Percentiles rank a stretch among this genome's conserved stretches.
Evolutionary conservation across 2,329 filamentous ascomycete species (phyloP).

Genomic region (Eurotiales sp.): DNA sequence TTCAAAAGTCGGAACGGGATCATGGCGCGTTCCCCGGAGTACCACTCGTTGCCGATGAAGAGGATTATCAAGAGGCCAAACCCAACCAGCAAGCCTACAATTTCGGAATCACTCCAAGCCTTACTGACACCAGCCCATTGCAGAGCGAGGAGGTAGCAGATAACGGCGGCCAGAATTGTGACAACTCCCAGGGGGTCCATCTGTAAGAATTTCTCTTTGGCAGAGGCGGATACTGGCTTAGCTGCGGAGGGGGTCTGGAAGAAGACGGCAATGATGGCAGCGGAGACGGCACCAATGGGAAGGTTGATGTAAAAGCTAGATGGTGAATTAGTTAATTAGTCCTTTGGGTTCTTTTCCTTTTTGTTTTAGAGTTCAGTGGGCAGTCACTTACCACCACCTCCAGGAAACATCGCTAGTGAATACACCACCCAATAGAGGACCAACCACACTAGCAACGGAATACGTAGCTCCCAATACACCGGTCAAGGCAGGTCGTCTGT

Average conservation of each 20-base stretch:
- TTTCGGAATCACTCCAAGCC: slow-evolving; percentile 10
- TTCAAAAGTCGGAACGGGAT: slow-evolving; percentile 34
- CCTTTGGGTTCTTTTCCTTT: too few species aligned
- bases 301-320: slow-evolving; percentile 34
- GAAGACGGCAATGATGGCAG: slow-evolving; percentile 24
- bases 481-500: slow-evolving; percentile 23
- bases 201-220: slow-evolving; percentile 22
- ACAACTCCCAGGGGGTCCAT: slow-evolving; percentile 23
- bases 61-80: slow-evolving; percentile 21
- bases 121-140: slow-evolving; percentile 15
- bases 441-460: slow-evolving; percentile 47
- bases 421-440: slow-evolving; percentile 45
- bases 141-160: slow-evolving; percentile 15
- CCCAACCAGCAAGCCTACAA: slow-evolving; percentile 11
- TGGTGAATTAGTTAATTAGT: too few species aligned
- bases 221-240: slow-evolving; percentile 9
- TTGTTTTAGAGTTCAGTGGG: slow-evolving; percentile 8
- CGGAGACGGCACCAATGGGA: slow-evolving; percentile 27
- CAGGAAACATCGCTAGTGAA: slow-evolving; percentile 45
- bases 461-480: slow-evolving; percentile 50
- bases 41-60: slow-evolving; percentile 20
- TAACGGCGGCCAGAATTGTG: slow-evolving; percentile 19
- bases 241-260: slow-evolving; percentile 21
- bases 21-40: slow-evolving; percentile 26
- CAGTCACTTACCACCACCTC: slow-evolving; percentile 36